phyloP scores from a whole-genome alignment of 257 asterid genomes.

The Cinchona pubescens region DNA sequence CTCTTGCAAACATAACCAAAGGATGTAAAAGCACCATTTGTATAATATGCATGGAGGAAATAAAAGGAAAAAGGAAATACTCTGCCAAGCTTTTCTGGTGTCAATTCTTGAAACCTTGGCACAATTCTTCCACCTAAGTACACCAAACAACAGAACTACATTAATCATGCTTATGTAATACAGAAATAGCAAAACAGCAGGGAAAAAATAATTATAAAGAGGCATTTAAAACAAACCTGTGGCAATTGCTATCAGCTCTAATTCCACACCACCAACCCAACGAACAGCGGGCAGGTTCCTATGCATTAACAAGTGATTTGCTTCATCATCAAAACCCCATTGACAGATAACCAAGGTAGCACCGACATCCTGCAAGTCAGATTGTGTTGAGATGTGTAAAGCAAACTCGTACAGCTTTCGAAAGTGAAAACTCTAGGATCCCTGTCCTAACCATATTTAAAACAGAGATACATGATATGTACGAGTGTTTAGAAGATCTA shows the following conservation, averaged over 20 bases:
- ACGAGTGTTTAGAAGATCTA: background rate
- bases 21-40: background rate
- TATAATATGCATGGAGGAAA: conserved; percentile 2
- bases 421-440: background rate
- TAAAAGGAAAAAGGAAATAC: conserved; percentile 32
- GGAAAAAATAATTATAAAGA: background rate
- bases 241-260: conserved; percentile 94
- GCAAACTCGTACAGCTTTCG: conserved; percentile 15
- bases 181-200: background rate
- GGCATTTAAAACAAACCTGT: conserved; percentile 54
- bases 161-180: conserved; percentile 4
- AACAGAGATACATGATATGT: background rate
- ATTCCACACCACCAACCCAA: conserved; percentile 98
- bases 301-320: conserved; percentile 88
- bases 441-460: background rate
- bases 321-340: conserved; percentile 99
- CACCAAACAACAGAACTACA: conserved; percentile 7
- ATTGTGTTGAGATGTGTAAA: conserved; percentile 14
- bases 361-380: conserved; percentile 76
- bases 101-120: conserved; percentile 94
- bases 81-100: conserved; percentile 82
- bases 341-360: conserved; percentile 95
- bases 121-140: conserved; percentile 92
- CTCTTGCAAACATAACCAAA: background rate
- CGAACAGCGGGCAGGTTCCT: conserved; percentile 92